phyloP scores from a whole-genome alignment of 2,329 filamentous ascomycete species.

The Diaporthe amygdali region DNA sequence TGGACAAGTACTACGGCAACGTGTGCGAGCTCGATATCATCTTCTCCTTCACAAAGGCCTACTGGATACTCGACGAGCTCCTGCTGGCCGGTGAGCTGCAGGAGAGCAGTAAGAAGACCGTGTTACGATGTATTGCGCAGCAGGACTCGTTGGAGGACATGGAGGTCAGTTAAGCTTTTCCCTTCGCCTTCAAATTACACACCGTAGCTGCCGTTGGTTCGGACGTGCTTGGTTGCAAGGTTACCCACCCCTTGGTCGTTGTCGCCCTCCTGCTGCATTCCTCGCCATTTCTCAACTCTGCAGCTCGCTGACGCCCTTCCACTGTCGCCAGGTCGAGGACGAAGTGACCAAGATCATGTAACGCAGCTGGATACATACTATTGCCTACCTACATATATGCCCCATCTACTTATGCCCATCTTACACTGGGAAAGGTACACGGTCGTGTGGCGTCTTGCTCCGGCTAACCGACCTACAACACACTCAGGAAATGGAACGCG shows the following conservation, averaged over 20 bases:
- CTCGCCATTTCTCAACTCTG: conserved; percentile 16
- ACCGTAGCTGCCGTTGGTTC: background rate
- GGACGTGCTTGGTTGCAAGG: background rate
- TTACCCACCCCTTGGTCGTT: background rate
- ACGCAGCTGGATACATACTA: conserved; percentile 32
- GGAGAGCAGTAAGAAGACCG: conserved; percentile 99
- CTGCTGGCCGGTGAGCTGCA: conserved; percentile 95
- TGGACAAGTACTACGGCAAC: conserved; percentile 99
- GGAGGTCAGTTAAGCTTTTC: conserved; percentile 73
- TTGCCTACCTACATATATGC: background rate
- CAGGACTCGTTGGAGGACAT: conserved; percentile 98
- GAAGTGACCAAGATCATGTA: conserved; percentile 92
- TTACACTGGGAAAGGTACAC: conserved; percentile 11
- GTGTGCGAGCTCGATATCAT: conserved; percentile 99
- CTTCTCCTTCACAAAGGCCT: conserved; percentile 99
- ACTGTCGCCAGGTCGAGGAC: conserved; percentile 75
- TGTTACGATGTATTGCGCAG: conserved; percentile 92
- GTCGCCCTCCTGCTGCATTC: background rate
- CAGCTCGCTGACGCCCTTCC: conserved; percentile 57
- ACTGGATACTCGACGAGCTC: conserved; percentile 98
- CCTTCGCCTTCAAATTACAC: background rate
- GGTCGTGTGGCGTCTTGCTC: conserved; percentile 4
- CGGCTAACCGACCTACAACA: conserved; percentile 19
- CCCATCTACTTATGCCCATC: conserved; percentile 6
- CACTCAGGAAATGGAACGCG: conserved; percentile 51